Evolutionary conservation across 1,284 basidiomycete genomes (phyloP), one percentile per base, ranked within the genome.

Genomic region (Cutaneotrichosporon dermatis): DNA sequence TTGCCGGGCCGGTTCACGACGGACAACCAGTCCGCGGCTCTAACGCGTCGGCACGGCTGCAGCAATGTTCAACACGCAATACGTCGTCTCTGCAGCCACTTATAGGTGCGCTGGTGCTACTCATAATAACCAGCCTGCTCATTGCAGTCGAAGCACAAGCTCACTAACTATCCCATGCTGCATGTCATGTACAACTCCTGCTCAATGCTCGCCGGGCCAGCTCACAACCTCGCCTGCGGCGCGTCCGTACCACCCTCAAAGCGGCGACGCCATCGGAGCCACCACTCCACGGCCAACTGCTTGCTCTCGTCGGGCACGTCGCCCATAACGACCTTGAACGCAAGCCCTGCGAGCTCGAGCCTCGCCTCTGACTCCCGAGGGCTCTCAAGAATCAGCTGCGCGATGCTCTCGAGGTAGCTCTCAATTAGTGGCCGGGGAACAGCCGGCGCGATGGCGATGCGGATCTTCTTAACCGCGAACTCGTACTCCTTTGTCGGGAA

Each of bases 221-320:
- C 5, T 34, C 46, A 60, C 45, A 58, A 51, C 39, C 54, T 16
- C 16, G 59, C 59, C 40, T 25, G 36, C 5, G 45, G 35, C 39
- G 42, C 37, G 13, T 56, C 59, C 43, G 54, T 51, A 25, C 43
- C 40, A 11, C 37, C 49, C 45, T 64, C 58, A 33, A 66, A 60
- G 12, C 45, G 55, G 39, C 61, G 37, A n/a, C 61, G 63, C 63
- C 67, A 67, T 15, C 54, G 55, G 11, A 67, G 51, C 73, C 73
- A 75, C 73, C 73, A 75, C 9, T 69, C 68, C 11, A 72, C 66
- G 2, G 69, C 73, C 15, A 55, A 33, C 41, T 62, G 50, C 60
- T 68, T 70, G 34, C 54, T 57, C 46, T 64, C 63, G 57, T 75
- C 73, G 3, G 66, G 60, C 49, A 75, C 50, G 45, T 69, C 69